phyloP scores from a whole-genome alignment of 371 early-diverging fungal genomes.

The Zychaea mexicana region DNA sequence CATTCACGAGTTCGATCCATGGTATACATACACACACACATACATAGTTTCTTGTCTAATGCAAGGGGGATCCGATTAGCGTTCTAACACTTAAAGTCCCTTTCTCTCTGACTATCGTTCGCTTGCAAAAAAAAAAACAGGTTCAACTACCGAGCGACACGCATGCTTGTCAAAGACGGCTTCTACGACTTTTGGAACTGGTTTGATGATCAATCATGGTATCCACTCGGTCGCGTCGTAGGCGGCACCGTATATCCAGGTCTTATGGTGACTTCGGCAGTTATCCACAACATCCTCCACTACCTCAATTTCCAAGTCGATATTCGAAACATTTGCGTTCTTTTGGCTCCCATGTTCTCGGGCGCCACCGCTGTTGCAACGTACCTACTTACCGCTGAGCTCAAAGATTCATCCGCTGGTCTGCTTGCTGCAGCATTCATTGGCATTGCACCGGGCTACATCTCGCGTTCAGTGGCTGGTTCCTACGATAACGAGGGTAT shows the following conservation, averaged over 20 bases:
- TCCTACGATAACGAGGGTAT: conserved; percentile 99
- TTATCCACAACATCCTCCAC: conserved; percentile 92
- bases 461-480: conserved; percentile 98
- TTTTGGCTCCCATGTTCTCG: conserved; percentile 95
- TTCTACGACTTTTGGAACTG: conserved; percentile 99
- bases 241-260: conserved; percentile 98
- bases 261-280: conserved; percentile 97
- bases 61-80: too few species aligned
- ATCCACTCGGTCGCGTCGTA: conserved; percentile 98
- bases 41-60: too few species aligned
- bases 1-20: conserved; percentile 99
- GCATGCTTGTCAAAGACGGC: conserved; percentile 93
- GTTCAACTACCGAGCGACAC: conserved; percentile 99
- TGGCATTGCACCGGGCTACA: conserved; percentile 98
- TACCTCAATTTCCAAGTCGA: conserved; percentile 92
- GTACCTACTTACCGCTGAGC: conserved; percentile 89
- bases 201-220: conserved; percentile 99
- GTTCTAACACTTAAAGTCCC: background rate
- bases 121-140: conserved; percentile 24
- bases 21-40: conserved; percentile 51
- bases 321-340: conserved; percentile 97
- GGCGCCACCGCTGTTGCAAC: conserved; percentile 92
- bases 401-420: conserved; percentile 91
- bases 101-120: background rate
- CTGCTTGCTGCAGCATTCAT: conserved; percentile 96